A percentile compares a stretch with the other conserved stretches of the same genome.
Conservation (phyloP, 73 alveolate species). For the Tetrahymena thermophila region DNA sequence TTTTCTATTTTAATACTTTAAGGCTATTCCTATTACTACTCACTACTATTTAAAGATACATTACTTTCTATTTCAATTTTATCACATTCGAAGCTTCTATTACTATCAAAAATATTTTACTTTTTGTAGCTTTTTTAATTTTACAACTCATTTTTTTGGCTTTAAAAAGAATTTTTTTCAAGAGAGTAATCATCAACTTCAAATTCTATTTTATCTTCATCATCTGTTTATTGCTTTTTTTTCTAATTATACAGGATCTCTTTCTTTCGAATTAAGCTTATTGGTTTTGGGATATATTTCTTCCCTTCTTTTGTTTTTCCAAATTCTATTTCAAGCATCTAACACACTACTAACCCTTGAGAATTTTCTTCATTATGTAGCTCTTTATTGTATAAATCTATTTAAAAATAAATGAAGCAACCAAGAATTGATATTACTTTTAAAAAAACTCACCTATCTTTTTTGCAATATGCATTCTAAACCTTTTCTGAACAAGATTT, state of each 20-base stretch:
- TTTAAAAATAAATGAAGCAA: background rate
- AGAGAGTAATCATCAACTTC: background rate
- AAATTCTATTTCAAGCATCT: background rate
- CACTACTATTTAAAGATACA: background rate
- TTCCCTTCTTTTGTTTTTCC: background rate
- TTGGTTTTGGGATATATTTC: background rate
- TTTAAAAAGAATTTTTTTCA: too few species aligned
- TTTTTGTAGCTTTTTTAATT: too few species aligned
- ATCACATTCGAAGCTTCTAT: background rate
- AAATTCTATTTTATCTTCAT: too few species aligned
- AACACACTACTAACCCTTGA: background rate
- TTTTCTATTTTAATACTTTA: background rate
- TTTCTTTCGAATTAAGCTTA: background rate
- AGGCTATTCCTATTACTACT: background rate
- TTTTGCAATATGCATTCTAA: background rate
- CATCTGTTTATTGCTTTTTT: background rate
- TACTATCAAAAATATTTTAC: too few species aligned
- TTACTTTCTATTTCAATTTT: background rate
- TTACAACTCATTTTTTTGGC: background rate
- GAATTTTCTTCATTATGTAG: background rate
- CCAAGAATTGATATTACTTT: too few species aligned
- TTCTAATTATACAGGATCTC: background rate
- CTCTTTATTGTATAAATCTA: background rate
- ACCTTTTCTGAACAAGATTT: background rate
- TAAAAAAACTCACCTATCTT: background rate